Conservation (phyloP, 768 basidiomycete genomes). For the Serendipita indica region DNA sequence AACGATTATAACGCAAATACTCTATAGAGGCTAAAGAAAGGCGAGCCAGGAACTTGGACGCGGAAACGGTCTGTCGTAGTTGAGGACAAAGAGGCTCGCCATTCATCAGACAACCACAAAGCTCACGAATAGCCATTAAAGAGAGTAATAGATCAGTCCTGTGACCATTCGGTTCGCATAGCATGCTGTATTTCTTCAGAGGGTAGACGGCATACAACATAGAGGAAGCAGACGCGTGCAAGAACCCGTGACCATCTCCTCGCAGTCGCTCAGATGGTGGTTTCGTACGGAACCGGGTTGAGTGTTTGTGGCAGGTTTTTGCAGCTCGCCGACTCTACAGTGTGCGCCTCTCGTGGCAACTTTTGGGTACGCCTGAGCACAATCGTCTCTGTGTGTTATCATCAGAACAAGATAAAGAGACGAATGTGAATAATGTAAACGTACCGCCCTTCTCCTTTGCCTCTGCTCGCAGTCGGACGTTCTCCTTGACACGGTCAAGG, state of each 20-base stretch:
- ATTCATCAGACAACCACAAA: too few relatives aligned
- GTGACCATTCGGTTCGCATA: neutral
- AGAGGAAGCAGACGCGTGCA: neutral
- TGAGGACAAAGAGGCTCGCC: too few relatives aligned
- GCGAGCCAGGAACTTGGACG: too few relatives aligned
- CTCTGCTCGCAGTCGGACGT: conserved; percentile 66
- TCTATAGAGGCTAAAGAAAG: too few relatives aligned
- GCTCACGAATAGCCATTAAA: too few relatives aligned
- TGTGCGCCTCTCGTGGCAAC: conserved; percentile 64
- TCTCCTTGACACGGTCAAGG: conserved; percentile 85
- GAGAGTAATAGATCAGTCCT: too few relatives aligned
- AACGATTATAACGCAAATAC: too few relatives aligned
- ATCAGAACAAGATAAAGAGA: neutral
- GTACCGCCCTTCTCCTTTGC: conserved; percentile 85
- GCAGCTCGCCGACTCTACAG: conserved; percentile 40
- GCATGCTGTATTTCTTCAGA: neutral
- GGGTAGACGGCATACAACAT: conserved; percentile 4
- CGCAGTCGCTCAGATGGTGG: conserved; percentile 58
- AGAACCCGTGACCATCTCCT: neutral
- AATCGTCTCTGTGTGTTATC: conserved; percentile 43
- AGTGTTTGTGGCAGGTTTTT: conserved; percentile 87
- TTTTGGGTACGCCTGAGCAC: conserved; percentile 74
- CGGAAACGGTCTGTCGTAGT: too few relatives aligned
- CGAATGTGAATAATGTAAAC: conserved; percentile 21
- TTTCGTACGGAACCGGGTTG: conserved; percentile 87